These are phyloP conservation scores for Ciborinia camelliae DNA, from an alignment of 2,329 filamentous ascomycete species.

Conservation along the genomic window DNA sequence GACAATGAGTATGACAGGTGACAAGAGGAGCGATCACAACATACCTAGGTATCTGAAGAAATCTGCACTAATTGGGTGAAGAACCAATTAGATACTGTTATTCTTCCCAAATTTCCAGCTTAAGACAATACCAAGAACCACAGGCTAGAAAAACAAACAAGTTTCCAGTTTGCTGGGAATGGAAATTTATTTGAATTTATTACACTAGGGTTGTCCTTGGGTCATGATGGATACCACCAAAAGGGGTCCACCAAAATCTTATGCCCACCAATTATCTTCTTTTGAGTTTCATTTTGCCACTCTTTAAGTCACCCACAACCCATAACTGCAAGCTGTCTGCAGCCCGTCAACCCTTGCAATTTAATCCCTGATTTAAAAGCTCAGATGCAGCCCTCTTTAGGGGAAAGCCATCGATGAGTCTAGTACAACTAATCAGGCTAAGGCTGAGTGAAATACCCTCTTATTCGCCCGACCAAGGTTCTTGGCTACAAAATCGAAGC, in stretches of 20 bases:
- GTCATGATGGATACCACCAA: not conserved
- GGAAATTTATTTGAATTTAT: not conserved
- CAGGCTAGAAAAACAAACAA: not conserved
- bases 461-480: not conserved
- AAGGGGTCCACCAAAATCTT: not conserved
- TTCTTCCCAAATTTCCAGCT: not conserved
- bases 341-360: not conserved
- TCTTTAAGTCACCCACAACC: not conserved
- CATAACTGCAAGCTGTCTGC: not conserved
- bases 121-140: not conserved
- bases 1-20: not conserved
- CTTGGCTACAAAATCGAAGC: not conserved
- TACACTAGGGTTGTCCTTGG: slow-evolving; percentile 1
- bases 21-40: slow-evolving; percentile 3
- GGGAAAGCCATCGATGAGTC: not conserved
- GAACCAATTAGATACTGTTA: not conserved
- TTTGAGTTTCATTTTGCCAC: not conserved
- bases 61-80: not conserved
- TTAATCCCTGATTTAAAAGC: not conserved
- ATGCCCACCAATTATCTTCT: not conserved
- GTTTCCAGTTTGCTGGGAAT: not conserved
- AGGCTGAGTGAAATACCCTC: slow-evolving; percentile 13
- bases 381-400: not conserved
- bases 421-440: slow-evolving; percentile 10
- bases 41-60: not conserved